These are phyloP conservation scores for Saccharomyces jurei DNA, from an alignment of 805 yeast species.

Conservation along the genomic window DNA sequence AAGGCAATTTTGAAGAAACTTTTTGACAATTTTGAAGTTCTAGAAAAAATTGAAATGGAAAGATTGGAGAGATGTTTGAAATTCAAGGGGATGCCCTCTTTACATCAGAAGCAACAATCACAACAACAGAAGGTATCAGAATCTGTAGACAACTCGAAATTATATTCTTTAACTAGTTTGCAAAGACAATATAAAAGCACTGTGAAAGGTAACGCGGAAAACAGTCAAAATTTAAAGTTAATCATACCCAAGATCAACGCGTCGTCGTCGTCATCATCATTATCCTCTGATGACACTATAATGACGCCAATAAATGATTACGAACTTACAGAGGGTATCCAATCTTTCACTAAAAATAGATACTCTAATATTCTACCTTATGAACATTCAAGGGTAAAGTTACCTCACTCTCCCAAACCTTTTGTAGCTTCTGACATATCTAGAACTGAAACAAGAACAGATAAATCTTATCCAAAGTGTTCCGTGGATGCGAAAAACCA, in stretches of 20 bases:
- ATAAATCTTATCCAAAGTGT: background rate
- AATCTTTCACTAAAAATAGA: constrained; percentile 69
- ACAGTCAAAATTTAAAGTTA: background rate
- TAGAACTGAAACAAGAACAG: background rate
- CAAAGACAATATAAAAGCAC: background rate
- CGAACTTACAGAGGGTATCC: constrained; percentile 61
- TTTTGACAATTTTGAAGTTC: constrained; percentile 28
- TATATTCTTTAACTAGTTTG: background rate
- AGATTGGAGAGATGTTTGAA: constrained; percentile 23
- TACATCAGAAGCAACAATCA: background rate
- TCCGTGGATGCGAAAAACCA: background rate
- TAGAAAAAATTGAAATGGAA: constrained; percentile 30
- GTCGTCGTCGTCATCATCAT: constrained; percentile 2
- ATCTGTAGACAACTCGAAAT: background rate
- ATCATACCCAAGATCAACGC: background rate
- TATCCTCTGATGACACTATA: constrained; percentile 12
- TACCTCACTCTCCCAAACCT: constrained; percentile 28
- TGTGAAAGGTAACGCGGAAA: background rate
- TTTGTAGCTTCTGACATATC: background rate
- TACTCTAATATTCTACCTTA: constrained; percentile 82
- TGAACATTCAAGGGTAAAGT: constrained; percentile 70
- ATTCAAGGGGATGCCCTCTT: background rate
- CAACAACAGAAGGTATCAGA: background rate
- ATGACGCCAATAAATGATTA: constrained; percentile 27
- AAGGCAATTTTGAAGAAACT: constrained; percentile 22